Evolutionary conservation across 192 early-diverging fungal genomes (phyloP).

Genomic region (Backusella liffmaniae): DNA sequence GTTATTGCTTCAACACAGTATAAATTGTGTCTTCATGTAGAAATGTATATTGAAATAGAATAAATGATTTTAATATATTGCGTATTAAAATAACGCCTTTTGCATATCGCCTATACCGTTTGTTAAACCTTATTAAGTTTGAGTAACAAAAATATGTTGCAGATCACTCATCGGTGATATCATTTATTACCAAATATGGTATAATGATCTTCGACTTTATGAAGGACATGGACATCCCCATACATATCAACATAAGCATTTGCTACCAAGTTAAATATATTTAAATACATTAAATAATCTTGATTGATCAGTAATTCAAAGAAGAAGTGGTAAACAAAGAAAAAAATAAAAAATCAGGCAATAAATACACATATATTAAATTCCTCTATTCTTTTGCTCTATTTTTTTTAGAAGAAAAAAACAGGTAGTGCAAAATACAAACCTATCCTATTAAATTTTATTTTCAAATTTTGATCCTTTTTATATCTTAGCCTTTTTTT

Average conservation of each 20-base stretch:
- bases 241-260: background rate
- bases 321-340: background rate
- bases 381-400: background rate
- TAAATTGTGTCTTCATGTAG: background rate
- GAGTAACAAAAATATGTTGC: background rate
- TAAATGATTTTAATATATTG: background rate
- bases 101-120: background rate
- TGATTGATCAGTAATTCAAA: background rate
- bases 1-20: background rate
- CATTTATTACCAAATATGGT: slow-evolving; percentile 5
- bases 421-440: background rate
- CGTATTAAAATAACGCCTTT: background rate
- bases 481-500: background rate
- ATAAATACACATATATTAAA: background rate
- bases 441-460: background rate
- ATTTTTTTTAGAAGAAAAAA: background rate
- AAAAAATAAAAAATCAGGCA: background rate
- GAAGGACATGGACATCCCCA: background rate
- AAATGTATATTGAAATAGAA: background rate
- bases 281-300: background rate
- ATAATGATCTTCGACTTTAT: background rate
- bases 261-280: background rate
- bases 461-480: background rate
- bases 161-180: background rate
- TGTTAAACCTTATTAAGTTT: background rate